Conservation (phyloP, 179 eudicot genomes). For the Silene noctiflora region DNA sequence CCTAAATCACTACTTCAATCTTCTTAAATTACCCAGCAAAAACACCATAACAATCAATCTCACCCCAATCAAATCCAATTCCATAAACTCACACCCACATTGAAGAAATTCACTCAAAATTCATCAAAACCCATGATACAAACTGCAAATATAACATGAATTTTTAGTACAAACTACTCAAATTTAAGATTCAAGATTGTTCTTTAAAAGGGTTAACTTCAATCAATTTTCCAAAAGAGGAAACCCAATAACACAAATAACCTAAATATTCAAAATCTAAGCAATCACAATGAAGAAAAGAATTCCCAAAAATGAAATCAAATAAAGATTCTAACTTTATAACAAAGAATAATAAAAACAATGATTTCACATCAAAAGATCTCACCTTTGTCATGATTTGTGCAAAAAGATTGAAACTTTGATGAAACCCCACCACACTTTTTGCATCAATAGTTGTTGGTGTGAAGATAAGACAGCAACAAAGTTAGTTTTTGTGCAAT, state of each 20-base stretch:
- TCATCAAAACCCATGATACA: slow-evolving; percentile 11
- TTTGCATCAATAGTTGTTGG: neutral
- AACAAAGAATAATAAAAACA: slow-evolving; percentile 2
- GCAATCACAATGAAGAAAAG: slow-evolving; percentile 29
- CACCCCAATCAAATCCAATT: neutral
- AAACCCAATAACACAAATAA: slow-evolving; percentile 23
- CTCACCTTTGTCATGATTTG: slow-evolving; percentile 28
- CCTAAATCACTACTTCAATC: slow-evolving; percentile 12
- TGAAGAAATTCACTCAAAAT: neutral
- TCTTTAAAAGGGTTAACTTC: slow-evolving; percentile 9
- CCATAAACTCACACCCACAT: slow-evolving; percentile 12
- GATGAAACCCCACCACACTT: slow-evolving; percentile 21
- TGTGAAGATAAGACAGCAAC: slow-evolving; percentile 13
- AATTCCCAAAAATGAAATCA: slow-evolving; percentile 6
- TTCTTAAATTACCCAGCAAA: slow-evolving; percentile 10
- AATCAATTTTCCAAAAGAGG: neutral
- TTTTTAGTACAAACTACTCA: slow-evolving; percentile 17
- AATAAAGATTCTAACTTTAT: neutral
- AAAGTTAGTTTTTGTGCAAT: neutral
- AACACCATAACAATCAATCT: neutral
- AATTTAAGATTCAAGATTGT: slow-evolving; percentile 15
- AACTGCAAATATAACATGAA: slow-evolving; percentile 15
- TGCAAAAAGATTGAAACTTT: slow-evolving; percentile 24
- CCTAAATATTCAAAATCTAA: slow-evolving; percentile 20
- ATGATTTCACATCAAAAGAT: slow-evolving; percentile 25